A percentile compares a stretch with the other conserved stretches of the same genome.
Evolutionary conservation across 2,329 filamentous ascomycete genomes (phyloP).

Genomic region (Sclerotinia borealis): DNA sequence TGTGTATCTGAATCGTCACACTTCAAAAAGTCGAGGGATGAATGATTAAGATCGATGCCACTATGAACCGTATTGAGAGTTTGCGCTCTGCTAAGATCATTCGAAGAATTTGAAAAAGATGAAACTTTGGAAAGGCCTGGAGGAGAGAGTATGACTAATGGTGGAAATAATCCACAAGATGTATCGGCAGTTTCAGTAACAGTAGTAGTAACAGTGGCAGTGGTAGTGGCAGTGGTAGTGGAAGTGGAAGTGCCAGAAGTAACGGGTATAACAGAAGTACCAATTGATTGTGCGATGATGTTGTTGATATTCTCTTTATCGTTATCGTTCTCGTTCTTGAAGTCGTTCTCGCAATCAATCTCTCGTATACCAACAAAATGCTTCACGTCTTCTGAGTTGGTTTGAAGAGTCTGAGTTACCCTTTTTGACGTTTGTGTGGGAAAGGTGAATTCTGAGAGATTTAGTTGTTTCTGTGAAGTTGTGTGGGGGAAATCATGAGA

Average conservation of each 20-base stretch:
- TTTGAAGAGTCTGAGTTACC: neutral
- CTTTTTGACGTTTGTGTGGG: neutral
- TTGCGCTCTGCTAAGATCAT: neutral
- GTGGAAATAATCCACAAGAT: neutral
- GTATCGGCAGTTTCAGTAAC: neutral
- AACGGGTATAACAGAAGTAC: neutral
- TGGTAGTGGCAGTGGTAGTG: neutral
- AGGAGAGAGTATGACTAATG: neutral
- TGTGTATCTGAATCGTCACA: slow-evolving; percentile 8
- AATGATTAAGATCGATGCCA: neutral
- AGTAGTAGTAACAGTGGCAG: too few relatives aligned
- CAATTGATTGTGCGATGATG: neutral
- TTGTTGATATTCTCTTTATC: neutral
- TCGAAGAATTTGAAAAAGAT: neutral
- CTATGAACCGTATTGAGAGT: neutral
- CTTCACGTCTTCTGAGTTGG: neutral
- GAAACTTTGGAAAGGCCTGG: neutral
- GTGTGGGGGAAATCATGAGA: neutral
- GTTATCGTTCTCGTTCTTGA: neutral
- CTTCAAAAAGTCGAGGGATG: slow-evolving; percentile 1
- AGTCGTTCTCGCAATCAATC: neutral
- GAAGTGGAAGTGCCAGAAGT: too few relatives aligned
- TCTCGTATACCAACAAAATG: neutral
- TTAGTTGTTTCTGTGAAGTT: neutral
- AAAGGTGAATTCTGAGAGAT: neutral